A percentile compares a stretch with the other conserved stretches of the same genome.
Conservation (phyloP, 2,329 filamentous ascomycete genomes). For the Colletotrichum tamarilloi region DNA sequence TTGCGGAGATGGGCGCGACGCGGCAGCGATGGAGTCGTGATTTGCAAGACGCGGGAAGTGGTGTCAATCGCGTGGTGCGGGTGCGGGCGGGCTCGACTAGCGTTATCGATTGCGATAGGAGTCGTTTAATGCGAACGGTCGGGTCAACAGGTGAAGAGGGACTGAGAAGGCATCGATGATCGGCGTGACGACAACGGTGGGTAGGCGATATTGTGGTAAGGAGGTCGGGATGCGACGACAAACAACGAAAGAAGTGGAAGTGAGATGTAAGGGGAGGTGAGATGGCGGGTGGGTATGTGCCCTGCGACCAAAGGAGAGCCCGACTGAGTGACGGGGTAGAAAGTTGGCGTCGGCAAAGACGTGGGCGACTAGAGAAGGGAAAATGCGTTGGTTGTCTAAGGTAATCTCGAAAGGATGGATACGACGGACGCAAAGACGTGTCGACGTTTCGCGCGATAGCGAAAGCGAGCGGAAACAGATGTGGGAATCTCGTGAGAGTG, state of each 20-base stretch:
- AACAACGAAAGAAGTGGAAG: conserved; percentile 15
- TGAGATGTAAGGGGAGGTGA: conserved; percentile 21
- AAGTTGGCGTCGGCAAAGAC: conserved; percentile 20
- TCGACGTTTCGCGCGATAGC: conserved; percentile 21
- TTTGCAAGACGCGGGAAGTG: conserved; percentile 23
- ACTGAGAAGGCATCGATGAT: conserved; percentile 35
- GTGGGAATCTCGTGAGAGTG: conserved; percentile 17
- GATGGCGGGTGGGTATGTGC: conserved; percentile 33
- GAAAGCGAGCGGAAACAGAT: conserved; percentile 30
- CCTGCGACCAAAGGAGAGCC: conserved; percentile 31
- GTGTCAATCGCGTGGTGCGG: conserved; percentile 26
- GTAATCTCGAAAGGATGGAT: conserved; percentile 4
- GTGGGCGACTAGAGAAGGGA: conserved; percentile 24
- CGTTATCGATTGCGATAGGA: conserved; percentile 33
- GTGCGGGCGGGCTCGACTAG: conserved; percentile 24
- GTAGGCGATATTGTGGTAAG: conserved; percentile 12
- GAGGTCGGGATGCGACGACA: conserved; percentile 34
- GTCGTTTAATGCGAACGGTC: not conserved
- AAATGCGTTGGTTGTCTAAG: conserved; percentile 17
- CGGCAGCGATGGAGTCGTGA: conserved; percentile 27
- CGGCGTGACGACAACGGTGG: conserved; percentile 28
- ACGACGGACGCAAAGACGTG: conserved; percentile 11
- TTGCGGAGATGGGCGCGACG: conserved; percentile 33
- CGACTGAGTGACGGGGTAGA: conserved; percentile 19
- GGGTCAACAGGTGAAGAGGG: conserved; percentile 30